Base-by-base conservation (phyloP, 257 asterid genomes). In the Eucommia ulmoides region DNA sequence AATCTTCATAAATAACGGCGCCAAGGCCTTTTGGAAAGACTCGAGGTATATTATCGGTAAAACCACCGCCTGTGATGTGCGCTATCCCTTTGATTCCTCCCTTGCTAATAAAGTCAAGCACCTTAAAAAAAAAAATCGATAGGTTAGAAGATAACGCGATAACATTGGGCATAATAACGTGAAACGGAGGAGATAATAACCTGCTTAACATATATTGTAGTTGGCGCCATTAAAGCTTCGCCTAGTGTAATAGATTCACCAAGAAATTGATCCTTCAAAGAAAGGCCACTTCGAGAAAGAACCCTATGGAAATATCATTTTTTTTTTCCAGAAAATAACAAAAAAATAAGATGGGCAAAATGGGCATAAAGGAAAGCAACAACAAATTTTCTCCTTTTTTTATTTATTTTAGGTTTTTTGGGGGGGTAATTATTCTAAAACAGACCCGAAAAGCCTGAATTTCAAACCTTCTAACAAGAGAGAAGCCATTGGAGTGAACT, bases 51-150 rank as follows among this genome's bases (percentile, higher is more conserved):
- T 89, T 89, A 45, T 89, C 98, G 0, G 94, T 89, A 58, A 85
- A 85, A 46, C 98, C 94, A 33, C 98, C 98, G 5, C 98, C 98
- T 0, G 96, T 85, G 65, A 89, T 82, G 72, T 85, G 98, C 24
- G 98, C 96, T 11, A 89, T 85, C 65, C 96, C 98, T 74, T 89
- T 89, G 45, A 89, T 86, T 8, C 96, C 94, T 46, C 98, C 98
- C 65, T 68, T 74, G 76, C 69, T 66, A 21, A 89, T 68, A 54
- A 89, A 74, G 48, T 85, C 92, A 53, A 89, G 92, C 51, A 89
- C 96, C 98, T 89, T 60, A n/a, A 49, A 17, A 19, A 24, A 53
- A 16, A 19, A 54, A 29, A n/a, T n/a, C n/a, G n/a, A n/a, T n/a
- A n/a, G n/a, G n/a, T n/a, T n/a, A n/a, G n/a, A n/a, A n/a, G n/a